Evolutionary conservation across 2,329 filamentous ascomycete genomes (phyloP), one percentile per base, ranked within the genome.

Genomic region (Fusarium metavorans): DNA sequence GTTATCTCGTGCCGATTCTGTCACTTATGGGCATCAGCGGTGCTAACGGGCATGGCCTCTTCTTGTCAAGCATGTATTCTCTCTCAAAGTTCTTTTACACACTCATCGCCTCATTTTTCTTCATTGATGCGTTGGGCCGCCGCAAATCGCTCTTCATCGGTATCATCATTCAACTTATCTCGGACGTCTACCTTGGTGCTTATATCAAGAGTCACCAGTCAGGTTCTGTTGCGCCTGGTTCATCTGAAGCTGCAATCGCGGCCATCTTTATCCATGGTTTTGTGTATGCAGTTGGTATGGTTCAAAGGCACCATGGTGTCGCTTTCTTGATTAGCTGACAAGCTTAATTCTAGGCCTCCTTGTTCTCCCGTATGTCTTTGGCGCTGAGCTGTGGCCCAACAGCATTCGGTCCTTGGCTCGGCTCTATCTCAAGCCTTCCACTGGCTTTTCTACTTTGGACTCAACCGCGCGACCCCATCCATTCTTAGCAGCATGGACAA

Each of bases 251-350:
- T 0, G 85, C 85, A 4, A 81, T 87, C 25, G 85, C 84, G 0
- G 81, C 83, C 3, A 82, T 87, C 23, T 87, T 84, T 57, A 76
- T 86, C 9, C 85, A 87, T 60, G 85, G 80, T 1, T 85, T 87
- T 54, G 86, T 84, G 6, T 87, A 85, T 71, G 81, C 82, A 20
- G 80, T 80, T 23, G 80, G 79, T 77, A 59, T 54, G 75, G 72
- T 66, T 62, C 10, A 65, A 62, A 43, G 43, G 32, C 37, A 68
- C 39, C 20, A 39, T 20, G 6, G 5, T 8, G 2, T 20, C n/a
- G 10, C 16, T 23, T 57, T 10, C 5, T 13, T 25, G 6, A 25
- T 6, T 25, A 59, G 1, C 54, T 71, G 16, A 14, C 13, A 14
- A 13, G 23, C 34, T 30, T 13, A 13, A 11, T n/a, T n/a, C 6